Base-by-base conservation (phyloP, 169 alveolate genomes). In the Miamiensis avidus region DNA sequence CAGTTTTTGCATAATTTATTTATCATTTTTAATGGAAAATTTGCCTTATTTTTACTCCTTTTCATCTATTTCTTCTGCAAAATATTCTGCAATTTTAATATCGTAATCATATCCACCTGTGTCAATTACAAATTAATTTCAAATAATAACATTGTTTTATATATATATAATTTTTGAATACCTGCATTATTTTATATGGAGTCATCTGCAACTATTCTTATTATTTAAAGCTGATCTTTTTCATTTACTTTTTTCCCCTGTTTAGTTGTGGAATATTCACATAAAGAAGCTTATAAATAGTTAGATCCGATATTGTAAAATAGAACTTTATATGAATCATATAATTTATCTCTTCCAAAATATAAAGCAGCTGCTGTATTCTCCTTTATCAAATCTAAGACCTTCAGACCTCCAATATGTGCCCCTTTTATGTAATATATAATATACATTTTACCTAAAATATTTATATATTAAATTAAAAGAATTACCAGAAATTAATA, bases 301-400 rank as follows among this genome's bases (percentile, higher is more conserved):
- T 88, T 77, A 76, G 93, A 83, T 29, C 97, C 97, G 88, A 94
- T 87, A 76, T 94, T 92, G 84, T 92, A 91, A 81, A 92, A 91
- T 29, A 94, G 65, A n/a, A 86, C 94, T 33, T 84, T 86, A 6
- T 88, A 88, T 0, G 82, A 78, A 28, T 31, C 31, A 20, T 82
- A 85, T 31, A 78, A 84, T 31, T 85, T 89, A 31, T 82, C 72
- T 30, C 89, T 83, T 26, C 93, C 96, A 69, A 82, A 89, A 83
- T 85, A 82, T 1, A 88, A n/a, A 1, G 93, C 94, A 30, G 96
- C 96, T n/a, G 94, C 96, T 31, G 92, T 79, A 72, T 90, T 90
- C 74, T 93, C 96, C 81, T 90, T 83, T 20, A 90, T 76, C 26
- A 93, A 72, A 26, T 81, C 78, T 0, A 90, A 82, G 0, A 90